Conservation (phyloP, 1,284 basidiomycete genomes). For the Cutaneotrichosporon cyanovorans region DNA sequence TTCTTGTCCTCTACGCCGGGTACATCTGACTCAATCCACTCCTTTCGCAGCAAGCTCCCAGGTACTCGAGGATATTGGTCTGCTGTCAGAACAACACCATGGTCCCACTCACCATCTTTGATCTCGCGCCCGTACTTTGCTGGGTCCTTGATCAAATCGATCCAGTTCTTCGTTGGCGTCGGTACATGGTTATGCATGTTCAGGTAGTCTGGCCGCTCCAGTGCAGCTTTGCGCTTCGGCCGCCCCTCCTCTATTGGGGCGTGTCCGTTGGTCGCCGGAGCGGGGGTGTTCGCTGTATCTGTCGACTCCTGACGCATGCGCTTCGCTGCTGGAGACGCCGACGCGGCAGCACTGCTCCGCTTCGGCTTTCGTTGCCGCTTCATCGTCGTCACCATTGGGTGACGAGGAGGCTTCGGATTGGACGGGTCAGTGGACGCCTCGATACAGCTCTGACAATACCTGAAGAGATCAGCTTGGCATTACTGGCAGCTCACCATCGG, state of each 20-base stretch:
- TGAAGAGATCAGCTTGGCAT: conserved; percentile 4
- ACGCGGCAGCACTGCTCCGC: neutral
- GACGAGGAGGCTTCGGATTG: conserved; percentile 26
- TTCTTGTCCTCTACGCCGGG: neutral
- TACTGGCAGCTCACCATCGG: conserved; percentile 28
- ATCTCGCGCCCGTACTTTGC: conserved; percentile 35
- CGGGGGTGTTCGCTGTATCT: neutral
- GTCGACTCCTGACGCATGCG: neutral
- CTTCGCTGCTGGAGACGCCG: conserved; percentile 3
- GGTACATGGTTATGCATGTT: conserved; percentile 42
- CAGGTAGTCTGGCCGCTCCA: conserved; percentile 39
- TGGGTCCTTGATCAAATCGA: conserved; percentile 42
- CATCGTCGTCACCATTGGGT: conserved; percentile 27
- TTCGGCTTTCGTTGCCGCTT: conserved; percentile 15
- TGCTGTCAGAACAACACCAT: conserved; percentile 4
- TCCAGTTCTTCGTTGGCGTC: conserved; percentile 41
- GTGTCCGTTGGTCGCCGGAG: neutral
- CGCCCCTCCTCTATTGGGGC: conserved; percentile 11
- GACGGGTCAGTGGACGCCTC: conserved; percentile 18
- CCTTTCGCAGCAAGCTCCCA: conserved; percentile 19
- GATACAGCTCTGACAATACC: conserved; percentile 33
- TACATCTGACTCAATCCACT: conserved; percentile 27
- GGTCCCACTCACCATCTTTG: conserved; percentile 21
- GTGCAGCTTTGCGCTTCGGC: conserved; percentile 40
- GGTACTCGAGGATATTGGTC: conserved; percentile 28